phyloP scores from a whole-genome alignment of 306 rosid species.

The Corylus avellana region DNA sequence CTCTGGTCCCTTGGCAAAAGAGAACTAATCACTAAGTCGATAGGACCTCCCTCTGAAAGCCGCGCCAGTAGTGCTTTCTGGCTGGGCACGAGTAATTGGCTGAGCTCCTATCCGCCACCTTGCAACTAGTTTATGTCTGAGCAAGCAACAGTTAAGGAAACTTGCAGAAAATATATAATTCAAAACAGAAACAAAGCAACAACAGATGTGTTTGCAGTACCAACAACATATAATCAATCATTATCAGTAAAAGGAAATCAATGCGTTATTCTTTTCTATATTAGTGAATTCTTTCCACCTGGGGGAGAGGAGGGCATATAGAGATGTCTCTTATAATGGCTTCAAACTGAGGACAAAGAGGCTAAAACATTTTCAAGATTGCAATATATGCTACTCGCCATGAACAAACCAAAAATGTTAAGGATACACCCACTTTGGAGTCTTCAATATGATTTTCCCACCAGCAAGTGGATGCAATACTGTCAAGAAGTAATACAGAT shows the following conservation, averaged over 20 bases:
- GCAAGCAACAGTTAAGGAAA: slow-evolving; percentile 46
- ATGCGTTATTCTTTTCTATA: neutral
- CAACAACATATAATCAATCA: neutral
- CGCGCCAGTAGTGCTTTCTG: slow-evolving; percentile 51
- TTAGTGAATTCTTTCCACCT: neutral
- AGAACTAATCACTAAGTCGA: slow-evolving; percentile 53
- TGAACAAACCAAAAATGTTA: slow-evolving; percentile 18
- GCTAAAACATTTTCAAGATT: slow-evolving; percentile 12
- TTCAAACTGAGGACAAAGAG: neutral
- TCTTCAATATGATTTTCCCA: slow-evolving; percentile 71
- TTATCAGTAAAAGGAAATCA: neutral
- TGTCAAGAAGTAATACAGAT: slow-evolving; percentile 90
- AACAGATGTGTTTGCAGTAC: neutral
- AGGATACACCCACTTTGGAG: slow-evolving; percentile 99
- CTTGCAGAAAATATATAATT: neutral
- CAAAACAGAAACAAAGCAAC: neutral
- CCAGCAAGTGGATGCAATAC: slow-evolving; percentile 93
- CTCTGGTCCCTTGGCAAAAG: neutral
- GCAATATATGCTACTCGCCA: slow-evolving; percentile 13
- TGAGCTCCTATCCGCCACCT: slow-evolving; percentile 80
- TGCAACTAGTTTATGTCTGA: slow-evolving; percentile 69
- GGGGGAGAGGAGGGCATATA: no score
- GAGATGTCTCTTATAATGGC: neutral
- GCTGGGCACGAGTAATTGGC: slow-evolving; percentile 34
- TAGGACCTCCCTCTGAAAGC: slow-evolving; percentile 89